These are phyloP conservation scores for Fusarium tupiense DNA, from an alignment of 2,329 filamentous ascomycete genomes.

Conservation along the genomic window DNA sequence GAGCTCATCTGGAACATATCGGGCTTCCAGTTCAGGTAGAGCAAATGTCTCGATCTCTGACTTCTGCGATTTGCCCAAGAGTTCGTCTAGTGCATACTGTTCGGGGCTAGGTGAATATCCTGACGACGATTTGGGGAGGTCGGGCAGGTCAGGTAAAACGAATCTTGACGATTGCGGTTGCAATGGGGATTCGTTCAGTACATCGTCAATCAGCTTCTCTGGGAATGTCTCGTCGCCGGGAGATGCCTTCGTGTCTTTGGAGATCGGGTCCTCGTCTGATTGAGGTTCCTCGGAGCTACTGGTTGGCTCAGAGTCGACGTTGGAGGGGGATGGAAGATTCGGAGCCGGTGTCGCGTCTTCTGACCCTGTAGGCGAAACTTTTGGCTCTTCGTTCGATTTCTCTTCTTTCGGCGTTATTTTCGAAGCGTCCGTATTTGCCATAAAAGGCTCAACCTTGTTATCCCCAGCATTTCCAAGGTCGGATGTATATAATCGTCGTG, in stretches of 20 bases:
- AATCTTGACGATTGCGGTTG: neutral
- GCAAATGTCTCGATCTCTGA: neutral
- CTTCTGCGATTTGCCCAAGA: neutral
- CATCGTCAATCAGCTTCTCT: neutral
- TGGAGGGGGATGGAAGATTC: neutral
- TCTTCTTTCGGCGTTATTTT: neutral
- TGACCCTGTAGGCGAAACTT: neutral
- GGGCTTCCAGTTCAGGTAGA: conserved; percentile 10
- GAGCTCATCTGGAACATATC: neutral
- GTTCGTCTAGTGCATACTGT: neutral
- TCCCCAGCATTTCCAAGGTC: conserved; percentile 34
- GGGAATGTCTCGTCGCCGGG: neutral
- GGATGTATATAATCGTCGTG: conserved; percentile 39
- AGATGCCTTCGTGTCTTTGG: neutral
- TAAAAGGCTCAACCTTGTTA: conserved; percentile 42
- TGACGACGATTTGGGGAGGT: neutral
- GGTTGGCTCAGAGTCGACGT: neutral
- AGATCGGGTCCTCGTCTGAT: neutral
- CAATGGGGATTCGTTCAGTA: neutral
- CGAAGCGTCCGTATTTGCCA: neutral
- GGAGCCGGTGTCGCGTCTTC: neutral
- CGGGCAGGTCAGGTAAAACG: neutral
- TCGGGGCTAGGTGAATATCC: neutral
- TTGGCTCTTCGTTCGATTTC: neutral
- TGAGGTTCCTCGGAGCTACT: neutral